Evolutionary conservation across 352 stramenopile genomes (phyloP), one percentile per base, ranked within the genome.

Genomic region (Saprolegnia parasitica): DNA sequence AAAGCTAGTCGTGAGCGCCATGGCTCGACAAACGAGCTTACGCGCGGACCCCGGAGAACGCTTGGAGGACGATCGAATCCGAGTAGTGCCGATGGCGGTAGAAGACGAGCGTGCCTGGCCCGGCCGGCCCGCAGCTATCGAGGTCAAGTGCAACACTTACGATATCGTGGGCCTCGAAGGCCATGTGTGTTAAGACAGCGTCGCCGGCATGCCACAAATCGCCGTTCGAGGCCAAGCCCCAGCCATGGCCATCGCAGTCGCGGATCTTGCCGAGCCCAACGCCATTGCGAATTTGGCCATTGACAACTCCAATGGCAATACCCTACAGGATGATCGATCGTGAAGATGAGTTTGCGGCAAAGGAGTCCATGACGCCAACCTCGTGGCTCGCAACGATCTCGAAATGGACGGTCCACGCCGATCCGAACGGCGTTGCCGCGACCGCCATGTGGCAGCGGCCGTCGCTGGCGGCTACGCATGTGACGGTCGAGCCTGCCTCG

Each of bases 171-270:
- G 52, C 35, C 13, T 16, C 52, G 9, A 60, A 60, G 11, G 52
- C 24, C 24, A 60, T 15, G 24, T 60, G 52, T 60, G 52, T 21
- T 8, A 9, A 1, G 11, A 24, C n/a, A 16, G 8, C 20, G 24
- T 60, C 35, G 52, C 52, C 52, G 13, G 24, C 24, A 24, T 60
- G 52, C 13, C 24, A 60, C 16, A 60, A 60, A 8, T 60, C 52
- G 11, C 52, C 52, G 16, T 42, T 35, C 3, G 52, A 15, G 13
- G 24, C 35, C 52, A 60, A 60, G 52, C 52, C 52, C 24, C 35
- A 60, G 52, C 52, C 35, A 60, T 60, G 24, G n/a, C 52, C 52
- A 9, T n/a, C 42, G 18, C 42, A 49, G 18, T 49, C 42, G 13
- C 42, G 42, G 11, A n/a, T 11, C 13, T n/a, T 16, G 24, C 52